A percentile compares a stretch with the other conserved stretches of the same genome.
These are phyloP conservation scores for Coniophora puteana DNA, from an alignment of 1,284 basidiomycete genomes.

Conservation along the genomic window DNA sequence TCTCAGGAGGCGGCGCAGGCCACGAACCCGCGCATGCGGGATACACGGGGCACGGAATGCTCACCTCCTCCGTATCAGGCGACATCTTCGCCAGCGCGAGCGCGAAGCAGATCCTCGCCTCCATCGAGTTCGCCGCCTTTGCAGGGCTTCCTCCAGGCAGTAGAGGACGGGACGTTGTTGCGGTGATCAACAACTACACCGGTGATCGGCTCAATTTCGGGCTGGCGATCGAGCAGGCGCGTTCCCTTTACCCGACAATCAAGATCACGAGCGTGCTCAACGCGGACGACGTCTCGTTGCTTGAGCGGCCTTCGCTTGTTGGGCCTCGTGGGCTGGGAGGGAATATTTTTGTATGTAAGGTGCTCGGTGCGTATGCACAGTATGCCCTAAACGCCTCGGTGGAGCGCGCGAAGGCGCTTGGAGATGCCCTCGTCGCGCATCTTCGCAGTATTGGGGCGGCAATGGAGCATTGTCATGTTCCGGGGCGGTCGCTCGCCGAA, in stretches of 20 bases:
- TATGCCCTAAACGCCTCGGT: conserved; percentile 8
- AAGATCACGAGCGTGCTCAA: conserved; percentile 56
- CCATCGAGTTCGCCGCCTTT: conserved; percentile 44
- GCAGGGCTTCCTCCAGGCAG: conserved; percentile 8
- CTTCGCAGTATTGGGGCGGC: conserved; percentile 50
- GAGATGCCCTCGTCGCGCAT: conserved; percentile 39
- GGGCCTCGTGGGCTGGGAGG: conserved; percentile 58
- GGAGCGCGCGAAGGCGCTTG: conserved; percentile 37
- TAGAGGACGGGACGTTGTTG: conserved; percentile 31
- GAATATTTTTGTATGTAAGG: conserved; percentile 68
- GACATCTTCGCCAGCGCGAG: conserved; percentile 67
- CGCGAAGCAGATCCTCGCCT: conserved; percentile 51
- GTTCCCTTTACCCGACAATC: conserved; percentile 31
- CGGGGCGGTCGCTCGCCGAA: conserved; percentile 34
- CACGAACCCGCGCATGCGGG: conserved; percentile 70
- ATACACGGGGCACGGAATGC: conserved; percentile 57
- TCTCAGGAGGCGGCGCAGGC: conserved; percentile 66
- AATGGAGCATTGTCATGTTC: conserved; percentile 56
- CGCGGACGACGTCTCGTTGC: conserved; percentile 63
- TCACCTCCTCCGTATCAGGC: conserved; percentile 56
- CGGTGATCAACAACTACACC: conserved; percentile 45
- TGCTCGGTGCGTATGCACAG: conserved; percentile 55
- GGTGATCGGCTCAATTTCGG: conserved; percentile 72
- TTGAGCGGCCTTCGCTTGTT: conserved; percentile 31
- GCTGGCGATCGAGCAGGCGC: conserved; percentile 59